Evolutionary conservation across 1,139 yeast genomes (phyloP).

Genomic region (Geotrichum cucujoidarum): DNA sequence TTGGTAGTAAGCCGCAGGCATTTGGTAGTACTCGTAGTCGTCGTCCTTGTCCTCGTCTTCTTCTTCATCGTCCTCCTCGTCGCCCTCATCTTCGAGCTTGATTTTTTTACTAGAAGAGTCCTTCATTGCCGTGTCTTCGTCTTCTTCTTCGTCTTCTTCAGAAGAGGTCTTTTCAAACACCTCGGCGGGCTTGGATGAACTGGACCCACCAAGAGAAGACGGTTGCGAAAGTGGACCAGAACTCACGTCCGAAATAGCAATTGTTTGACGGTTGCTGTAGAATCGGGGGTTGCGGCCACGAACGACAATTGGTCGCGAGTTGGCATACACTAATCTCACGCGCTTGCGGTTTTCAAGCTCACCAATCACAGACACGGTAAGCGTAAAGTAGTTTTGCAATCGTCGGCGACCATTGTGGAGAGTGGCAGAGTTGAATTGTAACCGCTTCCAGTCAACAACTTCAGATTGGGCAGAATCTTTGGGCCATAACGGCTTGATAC

Average conservation of each 20-base stretch:
- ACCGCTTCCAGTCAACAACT: slow-evolving; percentile 38
- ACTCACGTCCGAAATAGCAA: slow-evolving; percentile 12
- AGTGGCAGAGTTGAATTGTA: slow-evolving; percentile 57
- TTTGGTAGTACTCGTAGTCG: slow-evolving; percentile 51
- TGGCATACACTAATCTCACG: slow-evolving; percentile 29
- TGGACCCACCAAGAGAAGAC: neutral
- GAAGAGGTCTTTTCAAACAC: neutral
- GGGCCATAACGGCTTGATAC: slow-evolving; percentile 28
- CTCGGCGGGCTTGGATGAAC: neutral
- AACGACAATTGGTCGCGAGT: slow-evolving; percentile 51
- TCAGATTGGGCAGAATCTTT: slow-evolving; percentile 29
- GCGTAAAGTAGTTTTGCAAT: slow-evolving; percentile 53
- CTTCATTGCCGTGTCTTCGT: neutral
- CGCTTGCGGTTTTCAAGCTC: slow-evolving; percentile 32
- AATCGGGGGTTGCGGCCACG: slow-evolving; percentile 65
- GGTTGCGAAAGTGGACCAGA: neutral
- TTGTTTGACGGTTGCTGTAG: slow-evolving; percentile 42
- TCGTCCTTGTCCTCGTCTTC: slow-evolving; percentile 7
- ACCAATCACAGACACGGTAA: slow-evolving; percentile 44
- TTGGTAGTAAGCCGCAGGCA: slow-evolving; percentile 51
- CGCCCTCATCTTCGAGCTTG: neutral
- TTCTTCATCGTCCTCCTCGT: slow-evolving; percentile 10
- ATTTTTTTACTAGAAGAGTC: neutral
- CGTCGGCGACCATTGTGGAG: slow-evolving; percentile 58
- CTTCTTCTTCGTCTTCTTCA: slow-evolving; percentile 3